Conservation (phyloP, 1,284 basidiomycete genomes). For the Naganishia cerealis region DNA sequence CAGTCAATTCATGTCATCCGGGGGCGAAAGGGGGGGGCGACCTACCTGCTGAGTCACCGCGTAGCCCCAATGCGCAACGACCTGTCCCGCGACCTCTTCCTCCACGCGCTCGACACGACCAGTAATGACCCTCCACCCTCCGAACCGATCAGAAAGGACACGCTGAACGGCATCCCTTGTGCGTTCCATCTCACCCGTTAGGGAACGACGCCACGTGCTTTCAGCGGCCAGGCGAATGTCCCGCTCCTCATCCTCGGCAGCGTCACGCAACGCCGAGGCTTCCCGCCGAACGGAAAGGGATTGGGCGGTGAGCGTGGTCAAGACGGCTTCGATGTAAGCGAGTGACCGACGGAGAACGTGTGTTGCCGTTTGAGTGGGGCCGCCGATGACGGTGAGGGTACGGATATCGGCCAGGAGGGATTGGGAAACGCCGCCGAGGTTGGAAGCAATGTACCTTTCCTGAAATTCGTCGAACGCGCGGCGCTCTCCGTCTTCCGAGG, state of each 20-base stretch:
- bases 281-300: background rate
- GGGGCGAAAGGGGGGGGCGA: too few species aligned
- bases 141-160: conserved; percentile 60
- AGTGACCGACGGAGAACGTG: conserved; percentile 37
- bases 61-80: conserved; percentile 64
- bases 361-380: background rate
- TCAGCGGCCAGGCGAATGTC: conserved; percentile 43
- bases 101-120: conserved; percentile 70
- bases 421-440: conserved; percentile 36
- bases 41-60: conserved; percentile 67
- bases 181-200: conserved; percentile 56
- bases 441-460: conserved; percentile 43
- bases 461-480: conserved; percentile 46
- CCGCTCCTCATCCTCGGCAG: conserved; percentile 37
- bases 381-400: background rate
- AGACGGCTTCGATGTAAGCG: conserved; percentile 37
- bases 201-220: conserved; percentile 56
- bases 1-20: too few species aligned
- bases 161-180: conserved; percentile 60
- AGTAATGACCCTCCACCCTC: conserved; percentile 65
- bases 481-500: background rate
- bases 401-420: conserved; percentile 10
- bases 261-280: conserved; percentile 29
- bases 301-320: conserved; percentile 33
- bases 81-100: conserved; percentile 59